These are phyloP conservation scores for Trichoderma erinaceum DNA, from an alignment of 495 filamentous ascomycete species.

Conservation along the genomic window DNA sequence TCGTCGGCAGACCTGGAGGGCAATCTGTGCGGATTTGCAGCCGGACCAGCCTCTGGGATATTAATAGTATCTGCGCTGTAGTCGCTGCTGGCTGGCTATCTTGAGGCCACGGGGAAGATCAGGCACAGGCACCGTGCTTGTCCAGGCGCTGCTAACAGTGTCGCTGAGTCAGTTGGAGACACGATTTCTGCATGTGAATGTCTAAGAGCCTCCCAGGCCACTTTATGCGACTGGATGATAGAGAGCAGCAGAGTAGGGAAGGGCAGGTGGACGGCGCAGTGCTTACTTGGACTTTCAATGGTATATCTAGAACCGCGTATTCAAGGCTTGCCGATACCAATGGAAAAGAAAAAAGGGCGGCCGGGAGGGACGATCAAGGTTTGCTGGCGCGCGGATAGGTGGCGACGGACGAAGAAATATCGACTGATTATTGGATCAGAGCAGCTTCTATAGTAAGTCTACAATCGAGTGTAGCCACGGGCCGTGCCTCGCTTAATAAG, in stretches of 20 bases:
- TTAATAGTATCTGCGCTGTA: not conserved
- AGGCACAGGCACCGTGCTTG: not conserved
- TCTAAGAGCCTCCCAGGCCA: not conserved
- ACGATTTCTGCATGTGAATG: not conserved
- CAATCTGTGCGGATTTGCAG: too few relatives aligned
- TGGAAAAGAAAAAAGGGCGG: not conserved
- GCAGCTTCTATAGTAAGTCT: not conserved
- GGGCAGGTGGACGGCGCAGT: too few relatives aligned
- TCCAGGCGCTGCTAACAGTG: not conserved
- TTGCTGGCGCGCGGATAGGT: not conserved
- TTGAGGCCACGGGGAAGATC: not conserved
- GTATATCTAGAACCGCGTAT: not conserved
- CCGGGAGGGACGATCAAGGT: not conserved
- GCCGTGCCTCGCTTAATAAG: conserved; percentile 10
- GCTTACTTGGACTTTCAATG: too few relatives aligned
- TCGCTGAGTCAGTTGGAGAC: not conserved
- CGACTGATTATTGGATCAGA: not conserved
- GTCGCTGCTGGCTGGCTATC: not conserved
- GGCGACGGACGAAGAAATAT: not conserved
- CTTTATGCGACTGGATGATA: too few relatives aligned
- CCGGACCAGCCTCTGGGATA: too few relatives aligned
- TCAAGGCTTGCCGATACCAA: not conserved
- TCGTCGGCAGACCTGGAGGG: too few relatives aligned
- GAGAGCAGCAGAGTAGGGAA: too few relatives aligned
- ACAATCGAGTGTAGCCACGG: not conserved